Evolutionary conservation across 2,329 filamentous ascomycete species (phyloP).

Genomic region (Penicillium fuscoglaucum): DNA sequence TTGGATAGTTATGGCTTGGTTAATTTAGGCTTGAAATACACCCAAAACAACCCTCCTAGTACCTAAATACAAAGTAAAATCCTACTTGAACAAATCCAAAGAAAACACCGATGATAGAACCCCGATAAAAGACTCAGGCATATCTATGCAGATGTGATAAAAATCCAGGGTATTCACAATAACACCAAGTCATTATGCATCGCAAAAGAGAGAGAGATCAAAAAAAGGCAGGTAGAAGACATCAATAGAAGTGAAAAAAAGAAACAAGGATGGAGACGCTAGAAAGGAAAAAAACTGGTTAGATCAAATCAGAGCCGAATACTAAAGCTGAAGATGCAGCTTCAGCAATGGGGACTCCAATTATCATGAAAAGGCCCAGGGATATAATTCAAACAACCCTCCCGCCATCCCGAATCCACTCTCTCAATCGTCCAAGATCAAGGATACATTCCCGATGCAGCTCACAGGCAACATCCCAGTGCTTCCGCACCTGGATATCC

Average conservation of each 20-base stretch:
- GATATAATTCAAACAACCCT: conserved; percentile 24
- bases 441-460: conserved; percentile 46
- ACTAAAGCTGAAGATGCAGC: background rate
- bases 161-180: conserved; percentile 11
- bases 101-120: background rate
- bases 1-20: background rate
- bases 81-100: background rate
- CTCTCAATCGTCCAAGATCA: conserved; percentile 42
- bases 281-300: background rate
- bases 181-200: conserved; percentile 12
- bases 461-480: conserved; percentile 52
- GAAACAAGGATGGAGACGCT: background rate
- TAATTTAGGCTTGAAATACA: background rate
- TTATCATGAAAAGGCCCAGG: background rate
- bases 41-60: too few species aligned
- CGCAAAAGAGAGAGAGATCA: conserved; percentile 1
- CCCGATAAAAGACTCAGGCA: background rate
- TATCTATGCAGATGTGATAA: conserved; percentile 8
- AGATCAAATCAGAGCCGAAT: background rate
- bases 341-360: background rate
- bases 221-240: background rate
- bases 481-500: conserved; percentile 46
- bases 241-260: conserved; percentile 4
- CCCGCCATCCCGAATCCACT: conserved; percentile 40
- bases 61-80: background rate